Evolutionary conservation across 2,329 filamentous ascomycete genomes (phyloP).

Genomic region (Plenodomus tracheiphilus): DNA sequence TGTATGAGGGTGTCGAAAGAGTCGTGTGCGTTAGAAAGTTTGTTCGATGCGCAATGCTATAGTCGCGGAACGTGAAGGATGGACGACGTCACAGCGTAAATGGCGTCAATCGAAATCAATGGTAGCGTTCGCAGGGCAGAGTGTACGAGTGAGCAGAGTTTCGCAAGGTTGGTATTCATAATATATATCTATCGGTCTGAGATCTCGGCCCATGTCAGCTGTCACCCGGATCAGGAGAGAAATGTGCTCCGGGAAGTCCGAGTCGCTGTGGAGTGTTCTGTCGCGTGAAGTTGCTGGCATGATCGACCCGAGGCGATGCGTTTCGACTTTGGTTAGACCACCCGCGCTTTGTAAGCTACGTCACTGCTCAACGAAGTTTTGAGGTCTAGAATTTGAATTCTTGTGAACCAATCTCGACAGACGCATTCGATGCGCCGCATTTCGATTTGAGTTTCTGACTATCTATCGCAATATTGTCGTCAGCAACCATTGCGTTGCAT

Average conservation of each 20-base stretch:
- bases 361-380: not conserved
- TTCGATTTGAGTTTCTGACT: not conserved
- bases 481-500: not conserved
- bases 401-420: conserved; percentile 1
- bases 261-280: conserved; percentile 1
- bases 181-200: conserved; percentile 6
- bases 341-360: conserved; percentile 18
- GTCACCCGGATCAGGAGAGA: not conserved
- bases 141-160: not conserved
- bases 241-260: not conserved
- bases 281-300: conserved; percentile 10
- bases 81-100: conserved; percentile 4
- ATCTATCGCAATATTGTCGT: conserved; percentile 7
- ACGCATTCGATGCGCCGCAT: not conserved
- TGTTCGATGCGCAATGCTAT: not conserved
- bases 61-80: not conserved
- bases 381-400: conserved; percentile 14
- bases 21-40: not conserved
- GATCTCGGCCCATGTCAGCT: conserved; percentile 13
- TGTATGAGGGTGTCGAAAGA: not conserved
- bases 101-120: conserved; percentile 27
- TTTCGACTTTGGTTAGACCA: conserved; percentile 5
- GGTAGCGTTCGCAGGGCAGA: not conserved
- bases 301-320: conserved; percentile 10
- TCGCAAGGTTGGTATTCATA: not conserved